Evolutionary conservation across 306 rosid species (phyloP).

Genomic region (Hippophae gyantsensis): DNA sequence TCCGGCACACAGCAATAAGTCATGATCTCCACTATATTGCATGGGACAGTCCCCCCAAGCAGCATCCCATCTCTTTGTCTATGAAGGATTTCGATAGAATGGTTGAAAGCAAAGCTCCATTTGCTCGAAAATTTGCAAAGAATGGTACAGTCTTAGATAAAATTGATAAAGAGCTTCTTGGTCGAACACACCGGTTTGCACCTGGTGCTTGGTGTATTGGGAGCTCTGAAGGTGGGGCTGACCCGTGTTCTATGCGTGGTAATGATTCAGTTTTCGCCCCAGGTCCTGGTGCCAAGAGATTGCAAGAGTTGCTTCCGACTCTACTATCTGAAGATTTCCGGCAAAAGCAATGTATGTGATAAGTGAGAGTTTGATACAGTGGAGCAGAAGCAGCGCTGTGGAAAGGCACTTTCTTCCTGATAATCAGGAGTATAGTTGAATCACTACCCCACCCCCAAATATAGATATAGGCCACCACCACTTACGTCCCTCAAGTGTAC

Average conservation of each 20-base stretch:
- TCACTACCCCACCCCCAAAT: too few relatives aligned
- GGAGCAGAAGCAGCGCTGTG: too few relatives aligned
- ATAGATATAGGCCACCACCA: too few relatives aligned
- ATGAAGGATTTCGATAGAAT: slow-evolving; percentile 71
- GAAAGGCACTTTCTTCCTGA: too few relatives aligned
- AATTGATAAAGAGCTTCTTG: slow-evolving; percentile 78
- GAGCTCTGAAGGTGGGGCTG: slow-evolving; percentile 45
- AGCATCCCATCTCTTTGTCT: slow-evolving; percentile 66
- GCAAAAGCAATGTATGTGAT: slow-evolving; percentile 63
- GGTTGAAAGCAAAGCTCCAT: slow-evolving; percentile 79
- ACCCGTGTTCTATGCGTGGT: slow-evolving; percentile 67
- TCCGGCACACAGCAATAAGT: slow-evolving; percentile 50
- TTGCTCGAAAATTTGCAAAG: slow-evolving; percentile 80
- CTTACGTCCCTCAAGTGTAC: slow-evolving; percentile 36
- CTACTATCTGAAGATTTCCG: slow-evolving; percentile 53
- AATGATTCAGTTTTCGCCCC: slow-evolving; percentile 60
- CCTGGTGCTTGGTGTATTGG: slow-evolving; percentile 90
- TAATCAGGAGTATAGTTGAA: too few relatives aligned
- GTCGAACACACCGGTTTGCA: slow-evolving; percentile 54
- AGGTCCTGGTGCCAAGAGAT: slow-evolving; percentile 73
- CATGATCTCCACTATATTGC: slow-evolving; percentile 99
- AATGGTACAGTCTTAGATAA: slow-evolving; percentile 70
- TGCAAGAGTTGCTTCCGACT: slow-evolving; percentile 43
- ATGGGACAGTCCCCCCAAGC: slow-evolving; percentile 99
- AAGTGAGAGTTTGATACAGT: slow-evolving; percentile 15